Percentiles rank a stretch among this genome's conserved stretches.
phyloP scores from a whole-genome alignment of 441 rosid genomes.

The Pelargonium australe region DNA sequence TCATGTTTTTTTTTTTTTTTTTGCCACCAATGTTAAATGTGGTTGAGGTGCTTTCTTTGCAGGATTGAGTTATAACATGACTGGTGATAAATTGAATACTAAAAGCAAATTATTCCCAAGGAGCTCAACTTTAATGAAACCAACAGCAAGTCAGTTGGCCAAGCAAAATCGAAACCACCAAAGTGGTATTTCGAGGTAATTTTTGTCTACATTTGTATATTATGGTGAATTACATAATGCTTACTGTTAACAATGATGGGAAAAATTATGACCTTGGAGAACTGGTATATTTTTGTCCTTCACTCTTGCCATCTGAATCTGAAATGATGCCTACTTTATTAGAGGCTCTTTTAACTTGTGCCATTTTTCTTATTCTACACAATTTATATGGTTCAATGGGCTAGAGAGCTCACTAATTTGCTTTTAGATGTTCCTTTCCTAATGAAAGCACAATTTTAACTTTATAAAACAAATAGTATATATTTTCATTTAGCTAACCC shows the following conservation, averaged over 20 bases:
- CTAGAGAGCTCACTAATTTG: too few relatives aligned
- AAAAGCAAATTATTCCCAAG: conserved; percentile 37
- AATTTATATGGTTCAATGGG: too few relatives aligned
- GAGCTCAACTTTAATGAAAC: conserved; percentile 89
- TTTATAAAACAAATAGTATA: neutral
- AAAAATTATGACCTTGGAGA: too few relatives aligned
- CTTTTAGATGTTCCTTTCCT: neutral
- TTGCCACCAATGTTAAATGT: neutral
- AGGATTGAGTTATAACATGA: conserved; percentile 39
- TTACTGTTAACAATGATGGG: too few relatives aligned
- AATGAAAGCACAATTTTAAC: neutral
- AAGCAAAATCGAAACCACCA: conserved; percentile 53
- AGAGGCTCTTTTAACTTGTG: neutral
- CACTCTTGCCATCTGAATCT: neutral
- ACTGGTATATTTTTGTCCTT: too few relatives aligned
- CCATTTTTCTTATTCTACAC: neutral
- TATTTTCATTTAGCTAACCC: neutral
- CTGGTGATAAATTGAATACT: conserved; percentile 34
- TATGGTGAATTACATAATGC: too few relatives aligned
- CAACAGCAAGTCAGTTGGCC: conserved; percentile 84
- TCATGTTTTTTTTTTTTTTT: neutral
- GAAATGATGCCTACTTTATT: neutral
- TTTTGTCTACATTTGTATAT: conserved; percentile 2
- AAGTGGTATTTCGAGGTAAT: conserved; percentile 48
- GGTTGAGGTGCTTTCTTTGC: conserved; percentile 12